These are phyloP conservation scores for Fagus sylvatica DNA, from an alignment of 306 rosid species.

Conservation along the genomic window DNA sequence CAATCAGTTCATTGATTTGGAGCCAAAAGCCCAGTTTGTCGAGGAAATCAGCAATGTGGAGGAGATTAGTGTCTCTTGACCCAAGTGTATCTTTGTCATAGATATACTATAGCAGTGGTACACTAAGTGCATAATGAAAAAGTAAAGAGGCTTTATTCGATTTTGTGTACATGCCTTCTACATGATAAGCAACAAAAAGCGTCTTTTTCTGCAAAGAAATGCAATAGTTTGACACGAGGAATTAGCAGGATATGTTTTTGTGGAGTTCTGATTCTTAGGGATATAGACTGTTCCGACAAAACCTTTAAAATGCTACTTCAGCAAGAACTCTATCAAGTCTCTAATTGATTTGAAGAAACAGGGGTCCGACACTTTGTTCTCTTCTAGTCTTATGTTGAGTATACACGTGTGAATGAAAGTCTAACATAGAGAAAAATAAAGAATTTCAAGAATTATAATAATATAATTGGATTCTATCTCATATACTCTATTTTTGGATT, in stretches of 20 bases:
- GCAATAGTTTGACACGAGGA: background rate
- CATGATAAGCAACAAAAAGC: background rate
- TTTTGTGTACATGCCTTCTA: conserved; percentile 5
- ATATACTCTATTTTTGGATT: no score
- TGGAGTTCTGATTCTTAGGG: background rate
- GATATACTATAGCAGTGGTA: conserved; percentile 4
- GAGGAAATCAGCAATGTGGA: conserved; percentile 58
- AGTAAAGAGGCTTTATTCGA: background rate
- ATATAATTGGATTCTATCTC: no score
- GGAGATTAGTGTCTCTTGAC: conserved; percentile 64
- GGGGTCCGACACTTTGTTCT: background rate
- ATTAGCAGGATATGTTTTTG: background rate
- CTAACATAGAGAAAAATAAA: no score
- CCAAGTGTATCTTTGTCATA: background rate
- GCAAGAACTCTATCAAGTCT: background rate
- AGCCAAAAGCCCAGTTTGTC: conserved; percentile 65
- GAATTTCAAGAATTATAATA: no score
- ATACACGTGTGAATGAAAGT: no score
- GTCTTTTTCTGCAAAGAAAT: background rate
- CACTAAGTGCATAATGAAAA: conserved; percentile 7
- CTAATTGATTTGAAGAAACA: background rate
- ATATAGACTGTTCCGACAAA: background rate
- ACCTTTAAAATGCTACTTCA: background rate
- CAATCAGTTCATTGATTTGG: conserved; percentile 97
- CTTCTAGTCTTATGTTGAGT: background rate